These are phyloP conservation scores for Zychaea mexicana DNA, from an alignment of 371 early-diverging fungal species.

Conservation along the genomic window DNA sequence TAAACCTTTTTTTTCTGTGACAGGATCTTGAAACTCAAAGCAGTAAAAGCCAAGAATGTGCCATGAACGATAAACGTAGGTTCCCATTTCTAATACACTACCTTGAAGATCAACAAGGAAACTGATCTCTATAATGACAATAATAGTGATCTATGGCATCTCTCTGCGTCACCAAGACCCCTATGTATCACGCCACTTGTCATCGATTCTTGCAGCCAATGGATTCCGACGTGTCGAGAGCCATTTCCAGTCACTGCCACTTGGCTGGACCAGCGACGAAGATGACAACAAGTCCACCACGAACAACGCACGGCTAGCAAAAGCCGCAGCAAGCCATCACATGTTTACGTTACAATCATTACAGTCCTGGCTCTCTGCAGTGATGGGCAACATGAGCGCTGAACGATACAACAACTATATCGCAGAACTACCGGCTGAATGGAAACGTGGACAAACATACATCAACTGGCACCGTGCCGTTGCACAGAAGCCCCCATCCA, in stretches of 20 bases:
- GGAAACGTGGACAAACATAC: slow-evolving; percentile 37
- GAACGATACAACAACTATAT: slow-evolving; percentile 37
- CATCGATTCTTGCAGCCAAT: slow-evolving; percentile 43
- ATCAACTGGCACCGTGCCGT: slow-evolving; percentile 48
- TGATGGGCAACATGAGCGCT: slow-evolving; percentile 24
- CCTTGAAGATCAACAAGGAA: not conserved
- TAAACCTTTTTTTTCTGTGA: not conserved
- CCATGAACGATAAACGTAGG: slow-evolving; percentile 47
- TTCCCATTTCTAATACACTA: not conserved
- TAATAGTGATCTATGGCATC: slow-evolving; percentile 36
- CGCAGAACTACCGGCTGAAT: slow-evolving; percentile 36
- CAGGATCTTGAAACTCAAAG: slow-evolving; percentile 49
- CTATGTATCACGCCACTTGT: slow-evolving; percentile 40
- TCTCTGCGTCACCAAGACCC: slow-evolving; percentile 49
- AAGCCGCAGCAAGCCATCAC: slow-evolving; percentile 29
- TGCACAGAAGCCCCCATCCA: slow-evolving; percentile 41
- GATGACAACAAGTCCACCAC: slow-evolving; percentile 9
- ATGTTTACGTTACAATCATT: slow-evolving; percentile 35
- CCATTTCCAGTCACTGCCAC: slow-evolving; percentile 34
- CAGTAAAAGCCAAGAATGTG: slow-evolving; percentile 29
- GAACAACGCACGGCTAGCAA: slow-evolving; percentile 1
- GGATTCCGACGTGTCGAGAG: slow-evolving; percentile 41
- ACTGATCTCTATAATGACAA: not conserved
- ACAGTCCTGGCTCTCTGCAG: slow-evolving; percentile 37
- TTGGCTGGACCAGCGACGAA: slow-evolving; percentile 42